These are phyloP conservation scores for Trichophaea hybrida DNA, from an alignment of 2,329 filamentous ascomycete genomes.

Conservation along the genomic window DNA sequence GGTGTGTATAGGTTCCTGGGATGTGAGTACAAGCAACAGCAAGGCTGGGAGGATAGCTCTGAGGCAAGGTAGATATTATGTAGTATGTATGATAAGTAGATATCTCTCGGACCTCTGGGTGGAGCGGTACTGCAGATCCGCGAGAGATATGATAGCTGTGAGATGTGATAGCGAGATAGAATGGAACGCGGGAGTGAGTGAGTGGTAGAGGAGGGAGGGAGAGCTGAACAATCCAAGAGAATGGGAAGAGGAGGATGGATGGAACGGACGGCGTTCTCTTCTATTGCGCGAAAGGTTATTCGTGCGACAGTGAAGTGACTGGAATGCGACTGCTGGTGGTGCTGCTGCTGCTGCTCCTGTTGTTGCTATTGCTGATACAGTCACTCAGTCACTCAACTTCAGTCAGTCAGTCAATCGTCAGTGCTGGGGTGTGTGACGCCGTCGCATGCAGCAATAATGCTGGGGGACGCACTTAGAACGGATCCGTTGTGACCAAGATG, in stretches of 20 bases:
- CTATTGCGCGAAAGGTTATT: background rate
- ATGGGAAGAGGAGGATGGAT: background rate
- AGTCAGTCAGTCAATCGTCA: background rate
- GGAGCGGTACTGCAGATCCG: background rate
- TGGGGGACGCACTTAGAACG: too few relatives aligned
- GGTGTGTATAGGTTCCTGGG: background rate
- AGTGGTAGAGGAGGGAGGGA: background rate
- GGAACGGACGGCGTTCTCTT: background rate
- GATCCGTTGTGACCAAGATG: too few relatives aligned
- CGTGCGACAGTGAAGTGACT: background rate
- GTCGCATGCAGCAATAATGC: background rate
- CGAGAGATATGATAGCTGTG: background rate
- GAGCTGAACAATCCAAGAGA: background rate
- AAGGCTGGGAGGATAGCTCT: background rate
- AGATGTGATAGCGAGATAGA: background rate
- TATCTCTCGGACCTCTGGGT: background rate
- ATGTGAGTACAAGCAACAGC: background rate
- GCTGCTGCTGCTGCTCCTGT: background rate
- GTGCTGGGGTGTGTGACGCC: background rate
- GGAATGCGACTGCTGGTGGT: background rate
- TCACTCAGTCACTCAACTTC: background rate
- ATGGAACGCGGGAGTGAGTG: background rate
- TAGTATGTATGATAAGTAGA: background rate
- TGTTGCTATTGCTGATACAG: background rate
- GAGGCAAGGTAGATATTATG: background rate